Base-by-base conservation (phyloP, 805 yeast genomes). In the Saturnispora galanensis region DNA sequence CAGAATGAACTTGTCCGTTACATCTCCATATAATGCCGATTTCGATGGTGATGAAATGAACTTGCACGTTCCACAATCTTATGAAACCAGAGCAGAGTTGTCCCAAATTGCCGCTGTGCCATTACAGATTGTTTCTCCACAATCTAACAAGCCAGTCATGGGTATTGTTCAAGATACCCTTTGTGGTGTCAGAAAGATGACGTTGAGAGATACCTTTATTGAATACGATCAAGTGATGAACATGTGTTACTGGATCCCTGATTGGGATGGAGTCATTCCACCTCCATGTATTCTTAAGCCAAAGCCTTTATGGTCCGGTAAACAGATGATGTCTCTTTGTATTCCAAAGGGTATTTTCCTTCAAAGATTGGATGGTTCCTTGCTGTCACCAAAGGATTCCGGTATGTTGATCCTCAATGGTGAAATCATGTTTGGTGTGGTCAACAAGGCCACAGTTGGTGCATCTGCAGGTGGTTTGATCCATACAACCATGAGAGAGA, bases 1-100 rank as follows among this genome's bases (percentile, higher is more conserved):
- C 73, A 78, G 99, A 69, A 73, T 93, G 69, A 93, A 93, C 61
- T 71, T 93, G 62, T 93, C 97, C 21, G 98, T 93, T 38, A 93
- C 98, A 0, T 87, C 97, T 15, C 99, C 99, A n/a, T 93, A 93
- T 67, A 93, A 93, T 69, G 99, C 99, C 34, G 99, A 93, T 75
- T 93, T 93, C 62, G 98, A 93, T 65, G 98, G 98, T 66, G 98
- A 93, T 67, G 98, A 93, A 65, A 93, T 93, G 98, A 93, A 93
- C 64, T 71, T 93, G 59, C 98, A 93, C 61, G 98, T 93, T 38
- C 98, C 98, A 1, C 99, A 93, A 64, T 93, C 97, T 1, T 97
- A 93, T 66, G 98, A 93, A 65, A 97, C 98, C 0, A 78, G 97
- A 61, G 96, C 98, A 1, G 99, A 93, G 66, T 71, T 93, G 52